phyloP scores from a whole-genome alignment of 2,329 filamentous ascomycete species.

The Aspergillus ustus region DNA sequence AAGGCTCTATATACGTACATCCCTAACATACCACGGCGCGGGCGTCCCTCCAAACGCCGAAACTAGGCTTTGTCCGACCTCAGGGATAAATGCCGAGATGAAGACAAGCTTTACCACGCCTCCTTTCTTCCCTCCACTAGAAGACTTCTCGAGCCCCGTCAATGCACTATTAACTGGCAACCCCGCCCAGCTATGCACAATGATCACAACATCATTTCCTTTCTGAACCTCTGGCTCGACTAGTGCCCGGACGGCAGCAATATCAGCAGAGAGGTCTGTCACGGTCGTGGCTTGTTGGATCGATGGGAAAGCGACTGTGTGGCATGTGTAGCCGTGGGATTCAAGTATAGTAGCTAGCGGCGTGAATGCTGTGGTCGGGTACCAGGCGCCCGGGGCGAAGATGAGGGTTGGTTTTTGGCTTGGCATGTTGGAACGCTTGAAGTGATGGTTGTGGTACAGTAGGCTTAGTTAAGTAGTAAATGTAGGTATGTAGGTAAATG shows the following conservation, averaged over 20 bases:
- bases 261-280: conserved; percentile 33
- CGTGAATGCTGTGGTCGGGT: conserved; percentile 35
- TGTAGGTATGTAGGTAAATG: background rate
- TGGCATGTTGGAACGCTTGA: background rate
- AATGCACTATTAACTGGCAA: conserved; percentile 42
- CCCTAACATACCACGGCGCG: conserved; percentile 34
- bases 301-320: conserved; percentile 34
- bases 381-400: conserved; percentile 39
- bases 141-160: conserved; percentile 38
- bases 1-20: conserved; percentile 29
- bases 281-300: conserved; percentile 31
- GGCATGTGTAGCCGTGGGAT: conserved; percentile 25
- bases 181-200: conserved; percentile 44
- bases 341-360: conserved; percentile 29
- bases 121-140: conserved; percentile 32
- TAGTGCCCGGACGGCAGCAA: conserved; percentile 36
- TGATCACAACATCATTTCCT: conserved; percentile 36
- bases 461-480: background rate
- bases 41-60: conserved; percentile 33
- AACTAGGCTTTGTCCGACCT: conserved; percentile 37
- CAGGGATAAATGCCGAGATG: conserved; percentile 41
- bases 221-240: conserved; percentile 35
- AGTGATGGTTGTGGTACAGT: background rate
- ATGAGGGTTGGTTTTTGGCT: conserved; percentile 32
- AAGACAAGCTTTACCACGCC: conserved; percentile 41